Base-by-base conservation (phyloP, 1,284 basidiomycete species). In the Pisolithus thermaeus region DNA sequence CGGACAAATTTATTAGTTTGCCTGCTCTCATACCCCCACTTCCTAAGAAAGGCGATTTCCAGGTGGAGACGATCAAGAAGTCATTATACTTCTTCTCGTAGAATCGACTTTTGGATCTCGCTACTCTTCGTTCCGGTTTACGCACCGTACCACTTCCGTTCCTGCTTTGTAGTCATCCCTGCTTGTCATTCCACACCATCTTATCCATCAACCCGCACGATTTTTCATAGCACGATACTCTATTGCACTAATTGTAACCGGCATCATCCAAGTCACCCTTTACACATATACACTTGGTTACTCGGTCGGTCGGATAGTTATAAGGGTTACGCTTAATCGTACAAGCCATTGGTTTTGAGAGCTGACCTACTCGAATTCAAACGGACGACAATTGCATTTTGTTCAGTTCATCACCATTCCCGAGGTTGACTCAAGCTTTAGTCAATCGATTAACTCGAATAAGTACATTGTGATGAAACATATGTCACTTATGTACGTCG, bases 41-140 rank as follows among this genome's bases (percentile, higher is more conserved):
- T 22, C 96, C 96, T 0, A 69, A 83, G 65, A 92, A 92, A 73
- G 97, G 96, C 53, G 74, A 78, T 52, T 98, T 99, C 67, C 82
- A 94, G 61, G 92, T 99, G 55, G 76, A 83, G 63, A 79, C 78
- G 56, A 95, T 98, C 71, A 85, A 87, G 65, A 70, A 83, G 46
- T 91, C 87, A 40, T 75, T 79, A 44, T 97, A 97, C 70, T 97
- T 97, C 80, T 97, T 96, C 77, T 91, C 90, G 46, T 92, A 76
- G 47, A 20, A 12, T 8, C 7, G 41, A 16, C 18, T 16, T 11
- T 11, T 1, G 22, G 18, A 11, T 22, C 3, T 7, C n/a, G n/a
- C 11, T 20, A 14, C n/a, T n/a, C n/a, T n/a, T 11, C 20, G 22
- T 1, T 12, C 12, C 6, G 5, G 20, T 41, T 12, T 41, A 22